Conservation (phyloP, 306 rosid genomes). For the Rubus parviflorus region DNA sequence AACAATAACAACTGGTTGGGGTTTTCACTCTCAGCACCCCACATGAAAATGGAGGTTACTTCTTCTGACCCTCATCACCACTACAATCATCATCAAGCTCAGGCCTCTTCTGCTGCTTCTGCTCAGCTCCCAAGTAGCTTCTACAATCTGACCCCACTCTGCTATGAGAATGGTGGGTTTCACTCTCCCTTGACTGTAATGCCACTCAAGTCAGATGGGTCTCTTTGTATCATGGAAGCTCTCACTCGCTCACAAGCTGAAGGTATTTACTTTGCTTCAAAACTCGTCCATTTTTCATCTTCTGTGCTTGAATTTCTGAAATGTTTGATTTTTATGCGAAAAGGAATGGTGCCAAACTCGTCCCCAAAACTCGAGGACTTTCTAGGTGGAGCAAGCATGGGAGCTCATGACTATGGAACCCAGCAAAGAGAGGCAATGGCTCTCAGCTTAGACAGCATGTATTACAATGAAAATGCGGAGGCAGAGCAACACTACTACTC, state of each 20-base stretch:
- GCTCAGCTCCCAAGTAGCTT: slow-evolving; percentile 45
- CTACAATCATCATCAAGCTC: slow-evolving; percentile 32
- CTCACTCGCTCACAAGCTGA: slow-evolving; percentile 63
- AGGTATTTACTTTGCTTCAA: slow-evolving; percentile 40
- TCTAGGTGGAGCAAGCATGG: slow-evolving; percentile 79
- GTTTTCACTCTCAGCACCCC: slow-evolving; percentile 89
- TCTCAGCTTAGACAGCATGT: slow-evolving; percentile 76
- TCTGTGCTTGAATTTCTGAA: neutral
- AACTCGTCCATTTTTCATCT: neutral
- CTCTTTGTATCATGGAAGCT: slow-evolving; percentile 92
- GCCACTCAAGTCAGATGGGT: slow-evolving; percentile 94
- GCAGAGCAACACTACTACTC: slow-evolving; percentile 52
- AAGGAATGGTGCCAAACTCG: slow-evolving; percentile 63
- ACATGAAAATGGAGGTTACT: slow-evolving; percentile 79
- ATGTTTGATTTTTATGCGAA: neutral
- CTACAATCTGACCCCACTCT: slow-evolving; percentile 43
- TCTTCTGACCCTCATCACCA: slow-evolving; percentile 36
- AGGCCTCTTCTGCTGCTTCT: slow-evolving; percentile 32
- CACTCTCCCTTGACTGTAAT: slow-evolving; percentile 69
- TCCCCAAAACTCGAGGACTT: slow-evolving; percentile 93
- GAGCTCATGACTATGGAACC: slow-evolving; percentile 50
- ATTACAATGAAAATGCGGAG: slow-evolving; percentile 50
- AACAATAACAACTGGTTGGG: slow-evolving; percentile 67
- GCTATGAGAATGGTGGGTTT: slow-evolving; percentile 48
- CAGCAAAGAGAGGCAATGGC: slow-evolving; percentile 83